phyloP scores from a whole-genome alignment of 1,139 yeast species.

The Yamadazyma friedrichii region DNA sequence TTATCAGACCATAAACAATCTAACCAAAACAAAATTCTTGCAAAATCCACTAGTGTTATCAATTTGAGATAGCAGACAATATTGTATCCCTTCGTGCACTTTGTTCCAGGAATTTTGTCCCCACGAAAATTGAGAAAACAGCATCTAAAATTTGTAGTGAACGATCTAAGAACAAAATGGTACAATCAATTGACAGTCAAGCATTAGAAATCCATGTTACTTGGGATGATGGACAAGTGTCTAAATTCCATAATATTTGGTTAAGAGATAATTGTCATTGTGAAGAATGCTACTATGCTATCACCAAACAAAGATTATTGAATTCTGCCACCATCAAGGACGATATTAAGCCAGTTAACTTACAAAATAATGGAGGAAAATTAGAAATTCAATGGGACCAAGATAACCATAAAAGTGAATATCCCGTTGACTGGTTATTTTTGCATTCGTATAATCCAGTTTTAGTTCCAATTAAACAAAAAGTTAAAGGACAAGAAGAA shows the following conservation, averaged over 20 bases:
- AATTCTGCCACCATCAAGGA: constrained; percentile 57
- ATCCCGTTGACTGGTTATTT: constrained; percentile 51
- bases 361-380: constrained; percentile 15
- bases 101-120: neutral
- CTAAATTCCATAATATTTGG: constrained; percentile 57
- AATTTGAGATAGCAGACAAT: neutral
- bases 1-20: no score
- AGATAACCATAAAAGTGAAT: constrained; percentile 50
- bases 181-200: neutral
- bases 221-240: constrained; percentile 8
- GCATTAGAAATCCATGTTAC: constrained; percentile 2
- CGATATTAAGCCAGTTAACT: constrained; percentile 38
- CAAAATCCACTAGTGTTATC: no score
- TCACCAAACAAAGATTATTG: constrained; percentile 63
- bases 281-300: constrained; percentile 53
- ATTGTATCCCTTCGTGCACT: neutral
- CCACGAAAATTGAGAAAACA: neutral
- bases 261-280: constrained; percentile 72
- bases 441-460: constrained; percentile 62
- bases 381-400: constrained; percentile 45
- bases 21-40: no score
- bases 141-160: no score
- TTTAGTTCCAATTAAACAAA: constrained; percentile 28
- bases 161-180: neutral
- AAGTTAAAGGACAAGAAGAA: constrained; percentile 29